phyloP scores from a whole-genome alignment of 371 early-diverging fungal genomes.

The Mortierella sp. region DNA sequence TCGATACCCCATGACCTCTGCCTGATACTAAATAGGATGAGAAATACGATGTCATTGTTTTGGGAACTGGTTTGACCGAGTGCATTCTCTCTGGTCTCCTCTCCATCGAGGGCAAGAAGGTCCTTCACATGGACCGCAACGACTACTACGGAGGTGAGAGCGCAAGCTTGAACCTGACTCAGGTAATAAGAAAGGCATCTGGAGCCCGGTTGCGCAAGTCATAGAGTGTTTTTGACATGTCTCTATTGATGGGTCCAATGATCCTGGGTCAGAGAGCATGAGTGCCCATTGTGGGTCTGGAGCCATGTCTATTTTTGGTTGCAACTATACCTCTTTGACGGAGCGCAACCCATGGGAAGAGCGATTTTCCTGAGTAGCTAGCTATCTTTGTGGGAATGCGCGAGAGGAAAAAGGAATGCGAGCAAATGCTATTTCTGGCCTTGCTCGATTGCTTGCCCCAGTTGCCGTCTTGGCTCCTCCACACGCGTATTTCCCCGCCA shows the following conservation, averaged over 20 bases:
- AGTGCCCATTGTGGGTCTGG: not conserved
- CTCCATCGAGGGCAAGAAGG: constrained; percentile 98
- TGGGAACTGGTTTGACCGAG: constrained; percentile 99
- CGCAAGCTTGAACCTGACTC: constrained; percentile 92
- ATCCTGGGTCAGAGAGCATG: not conserved
- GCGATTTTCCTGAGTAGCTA: too few species aligned
- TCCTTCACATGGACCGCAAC: constrained; percentile 98
- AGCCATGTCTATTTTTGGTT: too few species aligned
- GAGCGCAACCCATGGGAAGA: too few species aligned
- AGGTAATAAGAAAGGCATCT: constrained; percentile 70
- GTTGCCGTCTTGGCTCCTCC: too few species aligned
- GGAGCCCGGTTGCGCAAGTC: too few species aligned
- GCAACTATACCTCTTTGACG: too few species aligned
- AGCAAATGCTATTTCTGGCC: too few species aligned
- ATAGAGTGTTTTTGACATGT: not conserved
- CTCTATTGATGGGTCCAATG: not conserved
- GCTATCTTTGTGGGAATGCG: too few species aligned
- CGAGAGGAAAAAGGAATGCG: too few species aligned
- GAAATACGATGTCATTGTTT: constrained; percentile 94
- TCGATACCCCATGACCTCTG: not conserved
- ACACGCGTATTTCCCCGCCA: too few species aligned
- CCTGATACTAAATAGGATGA: constrained; percentile 71
- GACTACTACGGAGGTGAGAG: constrained; percentile 99
- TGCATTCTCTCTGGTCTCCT: constrained; percentile 99
- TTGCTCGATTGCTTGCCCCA: too few species aligned